A percentile compares a stretch with the other conserved stretches of the same genome.
Conservation (phyloP, 83 land plant species). For the Picea engelmannii region DNA sequence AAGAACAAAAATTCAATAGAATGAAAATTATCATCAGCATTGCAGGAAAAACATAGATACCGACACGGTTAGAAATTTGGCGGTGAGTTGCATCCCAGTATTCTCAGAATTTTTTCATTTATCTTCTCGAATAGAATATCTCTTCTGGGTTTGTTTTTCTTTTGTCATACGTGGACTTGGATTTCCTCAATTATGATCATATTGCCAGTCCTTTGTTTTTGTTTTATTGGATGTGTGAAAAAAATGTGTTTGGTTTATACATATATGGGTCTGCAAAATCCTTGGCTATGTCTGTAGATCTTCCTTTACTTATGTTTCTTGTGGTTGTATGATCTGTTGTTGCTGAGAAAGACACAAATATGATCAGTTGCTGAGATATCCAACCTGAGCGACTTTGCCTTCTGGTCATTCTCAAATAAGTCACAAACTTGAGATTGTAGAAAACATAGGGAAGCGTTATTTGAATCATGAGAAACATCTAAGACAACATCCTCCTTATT, state of each 20-base stretch:
- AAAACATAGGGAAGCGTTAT: not conserved
- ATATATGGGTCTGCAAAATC: not conserved
- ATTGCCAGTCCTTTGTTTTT: not conserved
- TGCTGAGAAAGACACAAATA: no score
- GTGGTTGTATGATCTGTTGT: not conserved
- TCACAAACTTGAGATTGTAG: not conserved
- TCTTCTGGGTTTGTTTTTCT: conserved; percentile 2
- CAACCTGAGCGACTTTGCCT: no score
- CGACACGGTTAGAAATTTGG: not conserved
- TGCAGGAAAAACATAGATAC: not conserved
- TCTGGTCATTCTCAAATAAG: not conserved
- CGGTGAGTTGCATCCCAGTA: conserved; percentile 4
- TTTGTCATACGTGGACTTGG: not conserved
- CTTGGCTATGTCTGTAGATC: not conserved
- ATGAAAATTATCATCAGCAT: not conserved
- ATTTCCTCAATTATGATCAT: not conserved
- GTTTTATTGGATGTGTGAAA: not conserved
- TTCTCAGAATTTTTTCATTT: not conserved
- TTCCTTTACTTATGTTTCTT: not conserved
- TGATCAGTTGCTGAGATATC: no score
- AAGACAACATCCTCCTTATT: not conserved
- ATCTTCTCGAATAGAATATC: not conserved
- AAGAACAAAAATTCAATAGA: not conserved
- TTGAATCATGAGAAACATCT: not conserved
- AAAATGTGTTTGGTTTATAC: not conserved